Evolutionary conservation across 768 basidiomycete genomes (phyloP), one percentile per base, ranked within the genome.

Genomic region (Phlebiopsis flavidoalba): DNA sequence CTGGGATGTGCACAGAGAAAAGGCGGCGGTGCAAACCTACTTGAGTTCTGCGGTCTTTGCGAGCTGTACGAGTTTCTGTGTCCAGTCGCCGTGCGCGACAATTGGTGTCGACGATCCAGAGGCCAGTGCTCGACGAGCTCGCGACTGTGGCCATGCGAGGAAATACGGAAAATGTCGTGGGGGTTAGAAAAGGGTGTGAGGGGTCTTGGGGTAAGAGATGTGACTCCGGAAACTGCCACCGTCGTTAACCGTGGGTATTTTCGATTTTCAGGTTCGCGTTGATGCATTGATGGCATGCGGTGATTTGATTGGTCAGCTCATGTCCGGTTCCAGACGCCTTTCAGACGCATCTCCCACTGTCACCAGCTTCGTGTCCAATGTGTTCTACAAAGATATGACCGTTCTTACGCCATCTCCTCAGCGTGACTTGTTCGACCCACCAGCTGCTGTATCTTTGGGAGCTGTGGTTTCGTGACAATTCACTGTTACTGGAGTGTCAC

Each of bases 1-100:
- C 8, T 24, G 49, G 22, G 15, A n/a, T 8, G 10, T 6, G 49
- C 50, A 52, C 50, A 52, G 33, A 17, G 35, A 43, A 26, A 49
- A 5, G 17, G 48, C 19, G 17, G 48, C 48, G 3, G 48, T 49
- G 48, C 48, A 21, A 11, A 82, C 89, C 66, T 71, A 93, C 91
- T 93, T 93, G 68, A 93, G 80, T 70, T 93, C 91, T 8, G 91
- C 91, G 1, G 89, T 91, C 76, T 90, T 93, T 6, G 91, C 91
- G 11, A 93, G 80, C 56, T 93, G 89, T 35, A 93, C 87, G 47
- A 93, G 80, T 72, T 91, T 89, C 66, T 87, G 88, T 26, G 89
- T 91, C 91, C 91, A 93, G 72, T 93, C 90, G 8, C 90, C 91
- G 19, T 84, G 86, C 4, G 91, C 89, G 53, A 93, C 80, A 54